Base-by-base conservation (phyloP, 139 green algal genomes). In the Chlamydomonas sp. region DNA sequence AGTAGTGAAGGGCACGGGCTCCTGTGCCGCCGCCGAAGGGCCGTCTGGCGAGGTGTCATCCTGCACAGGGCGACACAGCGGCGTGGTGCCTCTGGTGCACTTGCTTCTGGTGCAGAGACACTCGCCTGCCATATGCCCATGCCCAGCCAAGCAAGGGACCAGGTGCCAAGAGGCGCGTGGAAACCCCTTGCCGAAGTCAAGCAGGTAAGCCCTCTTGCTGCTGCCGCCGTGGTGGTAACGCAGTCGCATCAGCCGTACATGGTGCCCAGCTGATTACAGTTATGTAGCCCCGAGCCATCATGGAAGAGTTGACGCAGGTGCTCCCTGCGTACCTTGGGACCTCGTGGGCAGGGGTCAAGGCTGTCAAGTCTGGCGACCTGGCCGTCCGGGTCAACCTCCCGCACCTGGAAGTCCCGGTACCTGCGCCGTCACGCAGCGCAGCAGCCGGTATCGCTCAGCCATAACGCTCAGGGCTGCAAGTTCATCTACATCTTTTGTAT, bases 321-420 rank as follows among this genome's bases (percentile, higher is more conserved):
- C 17, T 59, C 12, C 62, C 2, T 6, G 61, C 6, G 5, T 14
- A 71, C 58, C 20, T 15, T 72, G 63, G 68, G 77, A 86, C 78
- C 80, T 85, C 16, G 7, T 20, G n/a, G 3, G 17, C 4, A 1
- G 82, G 81, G 0, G 88, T 63, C 60, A 89, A 71, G 17, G 31
- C 85, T 6, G 87, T 96, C 58, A 98, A 49, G 86, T 3, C 85
- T 80, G 10, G 95, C 95, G 5, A 95, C 89, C 1, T 86, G 78
- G 4, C 95, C 96, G 0, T 92, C 12, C 8, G 89, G 59, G 67
- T 94, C 92, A 1, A 98, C 82, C 84, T 98, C 96, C 71, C 95
- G 96, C 1, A 98, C 96, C 9, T 95, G 93, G 85, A 98, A 98
- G 91, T 98, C 96, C 7, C 90, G 92, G 85, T 94, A 98, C 83